These are phyloP conservation scores for Suillus paluster DNA, from an alignment of 768 basidiomycete genomes.

Conservation along the genomic window DNA sequence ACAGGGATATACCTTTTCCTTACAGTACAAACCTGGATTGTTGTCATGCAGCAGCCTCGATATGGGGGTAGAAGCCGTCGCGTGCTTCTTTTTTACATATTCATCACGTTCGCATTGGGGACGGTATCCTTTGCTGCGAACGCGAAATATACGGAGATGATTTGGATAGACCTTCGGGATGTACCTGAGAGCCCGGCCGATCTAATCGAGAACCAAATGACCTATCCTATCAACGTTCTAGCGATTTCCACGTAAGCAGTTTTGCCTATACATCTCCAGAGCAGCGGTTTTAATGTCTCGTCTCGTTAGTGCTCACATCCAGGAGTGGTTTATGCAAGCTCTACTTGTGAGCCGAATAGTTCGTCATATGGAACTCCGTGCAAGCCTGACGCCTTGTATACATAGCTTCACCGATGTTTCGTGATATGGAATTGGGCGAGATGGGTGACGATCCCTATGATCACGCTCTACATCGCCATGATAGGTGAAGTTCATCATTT, in stretches of 20 bases:
- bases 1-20: slow-evolving; percentile 18
- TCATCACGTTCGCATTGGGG: slow-evolving; percentile 15
- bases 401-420: slow-evolving; percentile 15
- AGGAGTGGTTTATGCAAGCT: background rate
- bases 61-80: background rate
- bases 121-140: slow-evolving; percentile 20
- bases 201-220: background rate
- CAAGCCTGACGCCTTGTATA: background rate
- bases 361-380: background rate
- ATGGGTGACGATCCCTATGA: slow-evolving; percentile 20
- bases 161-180: slow-evolving; percentile 26
- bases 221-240: background rate
- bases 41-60: background rate
- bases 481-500: slow-evolving; percentile 10
- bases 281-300: background rate
- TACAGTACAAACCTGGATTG: background rate
- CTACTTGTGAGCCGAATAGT: background rate
- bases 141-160: slow-evolving; percentile 24
- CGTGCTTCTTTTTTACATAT: background rate
- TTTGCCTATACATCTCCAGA: background rate
- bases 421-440: slow-evolving; percentile 20
- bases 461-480: slow-evolving; percentile 16
- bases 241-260: background rate
- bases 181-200: background rate
- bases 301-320: too few species aligned